phyloP scores from a whole-genome alignment of 345 rosid species.

The Lepidium africanum region DNA sequence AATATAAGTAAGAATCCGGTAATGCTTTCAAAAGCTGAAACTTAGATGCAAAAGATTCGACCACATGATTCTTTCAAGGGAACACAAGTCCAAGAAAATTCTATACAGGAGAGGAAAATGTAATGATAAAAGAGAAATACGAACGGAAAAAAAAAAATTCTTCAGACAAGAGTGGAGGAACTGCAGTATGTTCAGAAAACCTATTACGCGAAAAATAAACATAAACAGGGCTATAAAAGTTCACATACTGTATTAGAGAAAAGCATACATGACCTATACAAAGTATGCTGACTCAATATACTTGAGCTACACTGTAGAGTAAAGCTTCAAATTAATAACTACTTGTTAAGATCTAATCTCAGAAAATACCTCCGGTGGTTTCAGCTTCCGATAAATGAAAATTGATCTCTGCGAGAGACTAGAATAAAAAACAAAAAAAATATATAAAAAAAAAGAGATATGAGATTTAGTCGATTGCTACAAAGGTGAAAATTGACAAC shows the following conservation, averaged over 20 bases:
- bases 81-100: not conserved
- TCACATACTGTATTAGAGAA: conserved; percentile 4
- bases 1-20: not conserved
- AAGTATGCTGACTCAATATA: not conserved
- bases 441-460: conserved; percentile 22
- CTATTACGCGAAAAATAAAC: too few relatives aligned
- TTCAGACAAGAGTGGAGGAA: not conserved
- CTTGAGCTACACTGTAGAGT: not conserved
- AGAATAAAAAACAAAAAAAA: conserved; percentile 36
- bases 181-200: not conserved
- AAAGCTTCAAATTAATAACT: conserved; percentile 7
- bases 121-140: not conserved
- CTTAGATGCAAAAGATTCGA: conserved; percentile 7
- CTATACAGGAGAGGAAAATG: conserved; percentile 1
- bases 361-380: conserved; percentile 67
- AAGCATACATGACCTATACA: not conserved
- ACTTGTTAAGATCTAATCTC: not conserved
- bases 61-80: not conserved
- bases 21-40: not conserved
- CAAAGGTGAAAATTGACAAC: conserved; percentile 16
- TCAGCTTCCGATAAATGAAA: conserved; percentile 69
- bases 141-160: not conserved
- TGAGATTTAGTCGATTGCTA: conserved; percentile 23
- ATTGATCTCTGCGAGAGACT: conserved; percentile 94
- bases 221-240: not conserved